phyloP scores from a whole-genome alignment of 768 basidiomycete species.

The Trametes cinnabarina region DNA sequence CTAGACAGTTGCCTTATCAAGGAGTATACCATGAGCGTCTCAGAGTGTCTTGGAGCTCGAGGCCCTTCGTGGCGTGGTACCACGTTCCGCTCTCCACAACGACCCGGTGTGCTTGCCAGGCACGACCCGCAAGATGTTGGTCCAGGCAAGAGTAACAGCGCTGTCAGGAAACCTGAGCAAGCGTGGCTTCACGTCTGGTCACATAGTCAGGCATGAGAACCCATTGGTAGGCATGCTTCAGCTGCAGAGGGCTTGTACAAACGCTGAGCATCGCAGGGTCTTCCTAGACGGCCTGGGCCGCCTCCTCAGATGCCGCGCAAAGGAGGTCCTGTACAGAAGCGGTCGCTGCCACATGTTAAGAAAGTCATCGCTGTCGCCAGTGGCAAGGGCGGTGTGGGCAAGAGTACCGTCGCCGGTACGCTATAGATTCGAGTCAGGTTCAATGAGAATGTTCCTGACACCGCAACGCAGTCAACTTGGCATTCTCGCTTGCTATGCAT shows the following conservation, averaged over 20 bases:
- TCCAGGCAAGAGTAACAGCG: not conserved
- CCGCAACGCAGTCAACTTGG: constrained; percentile 65
- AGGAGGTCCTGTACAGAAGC: constrained; percentile 51
- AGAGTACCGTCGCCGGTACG: constrained; percentile 88
- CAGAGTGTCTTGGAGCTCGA: not conserved
- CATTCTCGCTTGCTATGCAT: constrained; percentile 62
- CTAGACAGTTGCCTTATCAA: constrained; percentile 8
- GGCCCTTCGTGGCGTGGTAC: constrained; percentile 3
- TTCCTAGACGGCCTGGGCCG: constrained; percentile 26
- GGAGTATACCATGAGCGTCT: not conserved
- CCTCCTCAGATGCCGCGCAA: constrained; percentile 62
- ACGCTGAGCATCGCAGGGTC: constrained; percentile 26
- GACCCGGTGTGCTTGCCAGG: not conserved
- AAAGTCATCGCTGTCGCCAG: constrained; percentile 83
- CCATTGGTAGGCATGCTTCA: constrained; percentile 45
- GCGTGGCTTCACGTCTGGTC: not conserved
- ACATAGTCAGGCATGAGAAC: constrained; percentile 44
- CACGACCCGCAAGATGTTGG: not conserved
- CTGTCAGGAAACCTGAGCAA: not conserved
- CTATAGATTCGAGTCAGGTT: not conserved
- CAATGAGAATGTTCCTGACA: not conserved
- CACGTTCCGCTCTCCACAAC: not conserved
- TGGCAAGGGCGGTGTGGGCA: constrained; percentile 95
- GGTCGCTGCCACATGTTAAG: constrained; percentile 68
- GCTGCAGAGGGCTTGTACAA: not conserved